Base-by-base conservation (phyloP, 1,139 yeast genomes). In the Saccharomyces hybrid region DNA sequence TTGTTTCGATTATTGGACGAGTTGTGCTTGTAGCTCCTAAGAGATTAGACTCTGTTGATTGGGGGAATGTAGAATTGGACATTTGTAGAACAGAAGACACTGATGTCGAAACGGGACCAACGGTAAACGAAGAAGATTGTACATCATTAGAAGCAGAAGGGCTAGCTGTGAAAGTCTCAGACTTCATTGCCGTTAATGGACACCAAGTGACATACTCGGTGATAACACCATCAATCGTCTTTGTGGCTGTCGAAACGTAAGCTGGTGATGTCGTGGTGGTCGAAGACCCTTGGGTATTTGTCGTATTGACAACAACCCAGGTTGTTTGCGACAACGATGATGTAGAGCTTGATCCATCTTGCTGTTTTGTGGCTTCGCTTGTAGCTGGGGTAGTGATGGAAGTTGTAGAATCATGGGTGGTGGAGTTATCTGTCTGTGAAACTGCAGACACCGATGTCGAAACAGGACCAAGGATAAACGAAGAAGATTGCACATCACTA, bases 141-240 rank as follows among this genome's bases (percentile, higher is more conserved):
- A 19, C 9, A 34, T 8, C 21, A 11, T 21, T 16, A 5, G 44
- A 19, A 4, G 11, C 19, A 24, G 12, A 16, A 9, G 44, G 11
- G 5, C 44, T 38, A 12, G 6, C 4, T 19, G 11, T 19, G 19
- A 16, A 4, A 9, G 26, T 19, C 14, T 38, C 21, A 3, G 44
- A 16, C 11, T 19, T 38, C 7, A 16, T 16, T 9, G 27, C 46
- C 7, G 60, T 51, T 21, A 61, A 42, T 57, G 80, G 81, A 59
- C 82, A 78, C 68, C 75, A 70, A 53, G 83, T 79, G 60, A 82
- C 77, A 74, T 75, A 77, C 48, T 67, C 66, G 49, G 82, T 78
- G 54, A 66, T 71, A 47, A 71, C 71, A 54, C 79, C 81, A 51
- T 71, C 63, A 46, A 72, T 71, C 48, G 81, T 77, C 50, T 72